Evolutionary conservation across 495 filamentous ascomycete species (phyloP).

Genomic region (Talaromyces wortmannii): DNA sequence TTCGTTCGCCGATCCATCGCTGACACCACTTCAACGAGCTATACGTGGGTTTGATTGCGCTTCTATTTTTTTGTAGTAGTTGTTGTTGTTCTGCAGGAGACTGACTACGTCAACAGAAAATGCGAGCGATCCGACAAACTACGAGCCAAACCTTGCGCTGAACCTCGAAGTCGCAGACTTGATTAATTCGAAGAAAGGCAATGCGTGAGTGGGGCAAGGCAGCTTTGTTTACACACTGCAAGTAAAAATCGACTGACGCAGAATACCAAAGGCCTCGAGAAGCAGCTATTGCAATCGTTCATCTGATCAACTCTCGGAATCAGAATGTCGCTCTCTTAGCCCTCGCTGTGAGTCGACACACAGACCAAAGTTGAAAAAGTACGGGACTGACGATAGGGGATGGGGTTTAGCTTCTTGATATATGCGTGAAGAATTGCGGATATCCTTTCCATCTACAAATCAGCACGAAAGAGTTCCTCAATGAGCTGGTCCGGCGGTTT

Average conservation of each 20-base stretch:
- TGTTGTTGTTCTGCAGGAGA: too few relatives aligned
- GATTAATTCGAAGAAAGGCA: constrained; percentile 97
- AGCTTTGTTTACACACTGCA: not conserved
- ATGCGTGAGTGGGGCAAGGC: constrained; percentile 51
- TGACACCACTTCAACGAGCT: constrained; percentile 85
- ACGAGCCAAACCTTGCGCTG: constrained; percentile 92
- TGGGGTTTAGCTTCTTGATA: constrained; percentile 74
- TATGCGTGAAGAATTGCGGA: constrained; percentile 99
- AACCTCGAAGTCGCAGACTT: constrained; percentile 95
- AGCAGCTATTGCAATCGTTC: constrained; percentile 89
- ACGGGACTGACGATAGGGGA: constrained; percentile 9
- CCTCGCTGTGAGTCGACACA: constrained; percentile 47
- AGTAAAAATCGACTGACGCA: constrained; percentile 3
- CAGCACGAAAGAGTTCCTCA: constrained; percentile 96
- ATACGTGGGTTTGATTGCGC: constrained; percentile 53
- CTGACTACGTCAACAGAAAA: constrained; percentile 44
- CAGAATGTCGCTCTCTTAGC: constrained; percentile 90
- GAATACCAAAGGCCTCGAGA: constrained; percentile 63
- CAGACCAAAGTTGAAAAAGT: not conserved
- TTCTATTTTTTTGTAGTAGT: not conserved
- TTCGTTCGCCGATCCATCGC: constrained; percentile 67
- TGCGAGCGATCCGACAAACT: constrained; percentile 93
- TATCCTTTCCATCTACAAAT: constrained; percentile 99
- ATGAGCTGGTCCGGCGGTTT: constrained; percentile 94
- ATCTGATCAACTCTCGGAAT: constrained; percentile 92